A percentile compares a stretch with the other conserved stretches of the same genome.
phyloP scores from a whole-genome alignment of 768 basidiomycete genomes.

The Mycena polygramma region DNA sequence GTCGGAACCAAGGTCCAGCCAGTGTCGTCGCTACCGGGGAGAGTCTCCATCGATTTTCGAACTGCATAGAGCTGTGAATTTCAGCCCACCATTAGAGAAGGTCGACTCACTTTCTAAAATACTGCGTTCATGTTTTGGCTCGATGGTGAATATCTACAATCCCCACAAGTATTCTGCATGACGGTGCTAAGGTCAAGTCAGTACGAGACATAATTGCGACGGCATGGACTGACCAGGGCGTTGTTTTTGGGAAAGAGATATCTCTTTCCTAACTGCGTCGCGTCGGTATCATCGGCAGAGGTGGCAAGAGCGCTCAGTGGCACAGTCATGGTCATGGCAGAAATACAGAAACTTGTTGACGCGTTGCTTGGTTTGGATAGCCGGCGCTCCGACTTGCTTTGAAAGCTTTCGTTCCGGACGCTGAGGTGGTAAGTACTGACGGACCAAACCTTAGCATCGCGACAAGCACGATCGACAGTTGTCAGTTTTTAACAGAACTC shows the following conservation, averaged over 20 bases:
- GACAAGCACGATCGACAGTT: too few species aligned
- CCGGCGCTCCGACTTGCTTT: too few species aligned
- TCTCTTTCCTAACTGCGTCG: background rate
- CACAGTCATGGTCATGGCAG: background rate
- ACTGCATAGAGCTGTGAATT: background rate
- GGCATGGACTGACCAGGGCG: background rate
- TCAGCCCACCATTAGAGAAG: background rate
- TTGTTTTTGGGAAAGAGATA: background rate
- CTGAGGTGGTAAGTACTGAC: too few species aligned
- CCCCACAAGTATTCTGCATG: slow-evolving; percentile 20
- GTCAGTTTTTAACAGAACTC: too few species aligned
- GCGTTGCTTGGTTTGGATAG: too few species aligned
- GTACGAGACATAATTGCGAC: background rate
- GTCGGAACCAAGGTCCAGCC: slow-evolving; percentile 14
- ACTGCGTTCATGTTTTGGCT: slow-evolving; percentile 16
- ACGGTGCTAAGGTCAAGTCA: slow-evolving; percentile 3
- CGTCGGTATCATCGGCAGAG: background rate
- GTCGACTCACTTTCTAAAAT: background rate
- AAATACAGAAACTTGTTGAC: too few species aligned
- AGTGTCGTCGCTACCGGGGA: too few species aligned
- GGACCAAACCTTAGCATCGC: too few species aligned
- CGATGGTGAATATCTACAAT: slow-evolving; percentile 4
- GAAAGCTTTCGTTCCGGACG: too few species aligned
- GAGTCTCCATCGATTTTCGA: slow-evolving; percentile 2
- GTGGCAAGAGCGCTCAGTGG: background rate